Evolutionary conservation across 768 basidiomycete genomes (phyloP).

Genomic region (Neoboletus brunneissimus): DNA sequence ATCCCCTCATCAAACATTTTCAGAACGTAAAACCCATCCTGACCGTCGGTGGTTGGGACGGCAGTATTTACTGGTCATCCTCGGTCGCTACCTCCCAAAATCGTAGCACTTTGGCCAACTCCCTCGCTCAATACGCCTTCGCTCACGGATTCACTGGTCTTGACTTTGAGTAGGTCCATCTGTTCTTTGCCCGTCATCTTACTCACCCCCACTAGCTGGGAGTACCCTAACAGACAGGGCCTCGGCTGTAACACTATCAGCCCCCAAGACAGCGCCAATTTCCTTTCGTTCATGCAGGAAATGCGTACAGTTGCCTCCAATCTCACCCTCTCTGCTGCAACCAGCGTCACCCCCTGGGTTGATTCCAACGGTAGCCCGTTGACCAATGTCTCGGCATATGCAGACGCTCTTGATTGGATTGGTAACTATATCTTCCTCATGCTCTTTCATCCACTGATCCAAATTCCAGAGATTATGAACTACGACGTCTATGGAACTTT

Average conservation of each 20-base stretch:
- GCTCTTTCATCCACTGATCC: slow-evolving; percentile 2
- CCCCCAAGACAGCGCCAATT: slow-evolving; percentile 70
- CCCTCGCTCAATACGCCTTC: slow-evolving; percentile 47
- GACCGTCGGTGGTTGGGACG: slow-evolving; percentile 68
- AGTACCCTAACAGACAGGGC: slow-evolving; percentile 72
- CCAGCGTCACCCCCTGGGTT: slow-evolving; percentile 62
- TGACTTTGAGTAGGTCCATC: slow-evolving; percentile 58
- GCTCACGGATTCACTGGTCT: slow-evolving; percentile 58
- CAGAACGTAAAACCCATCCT: slow-evolving; percentile 57
- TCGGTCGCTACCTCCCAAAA: slow-evolving; percentile 53
- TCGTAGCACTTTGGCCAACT: slow-evolving; percentile 55
- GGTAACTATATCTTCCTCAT: slow-evolving; percentile 32
- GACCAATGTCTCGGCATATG: slow-evolving; percentile 63
- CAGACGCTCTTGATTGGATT: slow-evolving; percentile 71
- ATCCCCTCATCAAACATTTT: background rate
- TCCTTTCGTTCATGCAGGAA: slow-evolving; percentile 70
- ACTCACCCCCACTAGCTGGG: slow-evolving; percentile 57
- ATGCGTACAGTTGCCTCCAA: slow-evolving; percentile 56
- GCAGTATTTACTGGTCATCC: slow-evolving; percentile 59
- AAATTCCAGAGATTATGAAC: slow-evolving; percentile 60
- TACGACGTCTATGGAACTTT: slow-evolving; percentile 63
- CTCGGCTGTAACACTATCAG: slow-evolving; percentile 67
- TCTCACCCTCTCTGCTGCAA: slow-evolving; percentile 71
- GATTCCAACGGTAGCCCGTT: slow-evolving; percentile 55
- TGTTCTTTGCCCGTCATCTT: background rate